These are phyloP conservation scores for Oropetium thomaeum DNA, from an alignment of 176 grass and related monocot species.

Conservation along the genomic window DNA sequence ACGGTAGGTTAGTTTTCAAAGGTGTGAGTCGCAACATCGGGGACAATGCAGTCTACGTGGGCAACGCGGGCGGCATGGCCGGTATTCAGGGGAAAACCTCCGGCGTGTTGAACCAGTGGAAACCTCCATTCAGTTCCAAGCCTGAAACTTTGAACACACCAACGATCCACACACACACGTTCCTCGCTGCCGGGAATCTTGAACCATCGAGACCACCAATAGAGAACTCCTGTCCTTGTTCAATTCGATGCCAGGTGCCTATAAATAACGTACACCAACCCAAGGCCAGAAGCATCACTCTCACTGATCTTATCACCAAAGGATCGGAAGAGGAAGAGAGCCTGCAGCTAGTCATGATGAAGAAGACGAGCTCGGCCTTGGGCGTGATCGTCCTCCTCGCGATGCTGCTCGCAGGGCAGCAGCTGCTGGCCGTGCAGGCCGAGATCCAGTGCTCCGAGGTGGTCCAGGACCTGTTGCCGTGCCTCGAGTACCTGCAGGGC, in stretches of 20 bases:
- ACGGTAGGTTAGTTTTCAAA: too few species aligned
- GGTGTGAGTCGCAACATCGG: background rate
- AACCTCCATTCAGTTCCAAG: background rate
- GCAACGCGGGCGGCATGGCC: background rate
- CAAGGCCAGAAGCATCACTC: background rate
- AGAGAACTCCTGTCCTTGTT: background rate
- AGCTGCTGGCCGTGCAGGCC: slow-evolving; percentile 6
- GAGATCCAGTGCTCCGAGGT: slow-evolving; percentile 28
- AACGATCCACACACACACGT: background rate
- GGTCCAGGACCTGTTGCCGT: slow-evolving; percentile 23
- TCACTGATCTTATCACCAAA: background rate
- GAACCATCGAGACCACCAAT: background rate
- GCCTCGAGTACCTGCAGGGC: slow-evolving; percentile 40
- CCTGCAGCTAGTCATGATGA: slow-evolving; percentile 20
- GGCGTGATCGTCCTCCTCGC: slow-evolving; percentile 8
- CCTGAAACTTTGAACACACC: background rate
- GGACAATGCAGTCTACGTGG: background rate
- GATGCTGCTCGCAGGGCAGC: background rate
- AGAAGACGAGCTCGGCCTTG: background rate
- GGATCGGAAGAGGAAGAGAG: background rate
- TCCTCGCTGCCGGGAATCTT: background rate
- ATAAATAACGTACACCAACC: slow-evolving; percentile 10
- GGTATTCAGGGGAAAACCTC: background rate
- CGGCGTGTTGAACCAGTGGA: too few species aligned
- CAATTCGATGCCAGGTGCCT: too few species aligned